phyloP scores from a whole-genome alignment of 176 grass and related monocot genomes.

The Carex pumila region DNA sequence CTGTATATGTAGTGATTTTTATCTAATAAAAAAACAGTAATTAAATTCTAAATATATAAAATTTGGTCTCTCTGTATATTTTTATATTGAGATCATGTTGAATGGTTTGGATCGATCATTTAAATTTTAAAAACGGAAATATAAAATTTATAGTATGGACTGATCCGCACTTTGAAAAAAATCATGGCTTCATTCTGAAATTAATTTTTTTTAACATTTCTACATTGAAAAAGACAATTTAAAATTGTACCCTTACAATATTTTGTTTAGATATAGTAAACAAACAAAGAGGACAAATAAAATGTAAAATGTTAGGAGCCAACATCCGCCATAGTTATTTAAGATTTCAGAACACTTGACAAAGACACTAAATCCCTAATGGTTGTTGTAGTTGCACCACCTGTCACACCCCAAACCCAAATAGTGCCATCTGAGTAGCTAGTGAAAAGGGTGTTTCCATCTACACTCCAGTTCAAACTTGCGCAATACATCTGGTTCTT shows the following conservation, averaged over 20 bases:
- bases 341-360: background rate
- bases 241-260: conserved; percentile 11
- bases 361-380: no score
- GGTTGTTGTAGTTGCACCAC: background rate
- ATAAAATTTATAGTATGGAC: no score
- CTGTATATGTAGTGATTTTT: no score
- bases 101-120: no score
- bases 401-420: conserved; percentile 54
- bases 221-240: background rate
- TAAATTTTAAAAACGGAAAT: no score
- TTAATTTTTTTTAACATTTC: background rate
- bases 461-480: conserved; percentile 76
- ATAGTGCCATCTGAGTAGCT: conserved; percentile 83
- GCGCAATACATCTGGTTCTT: conserved; percentile 78
- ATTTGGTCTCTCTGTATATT: no score
- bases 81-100: no score
- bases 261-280: conserved; percentile 17
- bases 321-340: conserved; percentile 21
- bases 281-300: conserved; percentile 16
- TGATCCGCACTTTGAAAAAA: no score
- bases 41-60: no score
- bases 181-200: no score
- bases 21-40: no score
- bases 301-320: background rate
- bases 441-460: conserved; percentile 74